These are phyloP conservation scores for Epichloe aotearoae DNA, from an alignment of 2,329 filamentous ascomycete genomes.

Conservation along the genomic window DNA sequence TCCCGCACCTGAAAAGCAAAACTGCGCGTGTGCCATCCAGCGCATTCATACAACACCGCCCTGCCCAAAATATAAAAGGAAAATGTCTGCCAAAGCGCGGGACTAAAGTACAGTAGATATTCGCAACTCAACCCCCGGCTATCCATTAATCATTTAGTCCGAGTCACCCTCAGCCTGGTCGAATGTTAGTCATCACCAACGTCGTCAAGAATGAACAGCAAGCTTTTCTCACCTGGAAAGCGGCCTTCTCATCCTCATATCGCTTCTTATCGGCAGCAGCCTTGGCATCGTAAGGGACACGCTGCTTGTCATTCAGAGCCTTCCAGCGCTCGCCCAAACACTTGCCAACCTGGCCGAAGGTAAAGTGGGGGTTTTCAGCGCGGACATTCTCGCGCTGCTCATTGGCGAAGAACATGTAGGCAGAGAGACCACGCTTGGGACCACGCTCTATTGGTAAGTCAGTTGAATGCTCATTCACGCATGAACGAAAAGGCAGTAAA, in stretches of 20 bases:
- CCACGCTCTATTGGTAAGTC: slow-evolving; percentile 29
- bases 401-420: slow-evolving; percentile 99
- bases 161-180: slow-evolving; percentile 45
- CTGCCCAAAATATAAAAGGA: slow-evolving; percentile 25
- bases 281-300: slow-evolving; percentile 90
- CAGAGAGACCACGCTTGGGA: slow-evolving; percentile 96
- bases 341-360: slow-evolving; percentile 98
- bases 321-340: slow-evolving; percentile 98
- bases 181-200: background rate
- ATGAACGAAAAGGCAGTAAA: background rate
- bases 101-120: slow-evolving; percentile 7
- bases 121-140: slow-evolving; percentile 3
- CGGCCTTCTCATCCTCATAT: slow-evolving; percentile 95
- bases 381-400: slow-evolving; percentile 97
- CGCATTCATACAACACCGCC: slow-evolving; percentile 30
- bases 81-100: slow-evolving; percentile 11
- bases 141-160: slow-evolving; percentile 15
- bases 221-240: slow-evolving; percentile 61
- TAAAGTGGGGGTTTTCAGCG: slow-evolving; percentile 95
- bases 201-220: background rate
- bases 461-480: slow-evolving; percentile 21
- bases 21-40: slow-evolving; percentile 22
- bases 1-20: slow-evolving; percentile 23
- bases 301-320: slow-evolving; percentile 85
- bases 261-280: slow-evolving; percentile 96